A percentile compares a stretch with the other conserved stretches of the same genome.
Conservation (phyloP, 2,329 filamentous ascomycete species). For the Colletotrichum paranaense region DNA sequence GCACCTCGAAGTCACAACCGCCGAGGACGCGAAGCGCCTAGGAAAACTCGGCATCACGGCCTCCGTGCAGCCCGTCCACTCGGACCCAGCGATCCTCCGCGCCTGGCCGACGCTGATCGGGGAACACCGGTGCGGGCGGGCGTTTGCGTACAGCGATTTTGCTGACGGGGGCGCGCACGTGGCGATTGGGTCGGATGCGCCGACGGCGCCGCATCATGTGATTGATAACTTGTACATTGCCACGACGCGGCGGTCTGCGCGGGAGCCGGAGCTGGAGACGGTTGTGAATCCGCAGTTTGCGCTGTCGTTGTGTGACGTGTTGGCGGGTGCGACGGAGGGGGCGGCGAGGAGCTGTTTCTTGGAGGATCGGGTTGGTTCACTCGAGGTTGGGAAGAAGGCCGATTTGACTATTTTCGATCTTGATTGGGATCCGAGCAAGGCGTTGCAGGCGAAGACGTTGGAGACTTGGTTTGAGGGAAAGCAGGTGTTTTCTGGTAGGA, state of each 20-base stretch:
- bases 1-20: slow-evolving; percentile 70
- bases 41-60: slow-evolving; percentile 70
- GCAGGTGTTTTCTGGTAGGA: slow-evolving; percentile 47
- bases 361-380: slow-evolving; percentile 63
- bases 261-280: slow-evolving; percentile 51
- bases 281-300: slow-evolving; percentile 66
- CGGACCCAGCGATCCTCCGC: slow-evolving; percentile 69
- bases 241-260: slow-evolving; percentile 62
- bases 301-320: slow-evolving; percentile 63
- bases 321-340: slow-evolving; percentile 65
- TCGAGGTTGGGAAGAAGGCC: slow-evolving; percentile 64
- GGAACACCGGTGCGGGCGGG: slow-evolving; percentile 62
- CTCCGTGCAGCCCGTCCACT: slow-evolving; percentile 68
- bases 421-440: slow-evolving; percentile 57
- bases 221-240: slow-evolving; percentile 69
- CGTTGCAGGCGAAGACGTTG: slow-evolving; percentile 58
- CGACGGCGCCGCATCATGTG: slow-evolving; percentile 67
- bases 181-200: slow-evolving; percentile 69
- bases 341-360: slow-evolving; percentile 69
- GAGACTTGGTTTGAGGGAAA: slow-evolving; percentile 67
- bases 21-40: slow-evolving; percentile 65
- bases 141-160: slow-evolving; percentile 74
- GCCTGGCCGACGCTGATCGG: slow-evolving; percentile 71
- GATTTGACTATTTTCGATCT: slow-evolving; percentile 67
- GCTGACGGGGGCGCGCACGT: slow-evolving; percentile 63